Conservation (phyloP, 192 early-diverging fungal genomes). For the Chytriomyces sp. region DNA sequence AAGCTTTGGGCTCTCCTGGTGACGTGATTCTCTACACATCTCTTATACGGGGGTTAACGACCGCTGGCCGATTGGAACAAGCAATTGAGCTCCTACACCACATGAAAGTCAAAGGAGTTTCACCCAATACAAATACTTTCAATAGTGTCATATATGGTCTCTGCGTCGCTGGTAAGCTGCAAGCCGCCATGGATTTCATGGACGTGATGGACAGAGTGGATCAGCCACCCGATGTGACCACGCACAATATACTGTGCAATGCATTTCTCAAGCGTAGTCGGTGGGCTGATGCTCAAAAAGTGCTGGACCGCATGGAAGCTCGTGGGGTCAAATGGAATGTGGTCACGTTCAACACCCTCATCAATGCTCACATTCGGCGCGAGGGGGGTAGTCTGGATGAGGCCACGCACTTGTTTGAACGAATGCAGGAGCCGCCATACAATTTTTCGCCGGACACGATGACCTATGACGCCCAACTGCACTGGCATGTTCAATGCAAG, state of each 20-base stretch:
- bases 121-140: conserved; percentile 12
- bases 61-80: conserved; percentile 3
- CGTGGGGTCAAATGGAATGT: conserved; percentile 7
- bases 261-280: conserved; percentile 5
- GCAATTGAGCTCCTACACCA: conserved; percentile 16
- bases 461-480: conserved; percentile 13
- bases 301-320: conserved; percentile 5
- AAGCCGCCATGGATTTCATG: conserved; percentile 3
- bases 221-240: conserved; percentile 8
- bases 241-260: conserved; percentile 20
- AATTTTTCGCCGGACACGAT: not conserved
- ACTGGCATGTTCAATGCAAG: not conserved
- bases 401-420: conserved; percentile 14
- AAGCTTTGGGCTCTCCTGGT: not conserved
- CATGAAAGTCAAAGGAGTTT: conserved; percentile 13
- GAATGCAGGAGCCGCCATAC: conserved; percentile 28
- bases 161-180: not conserved
- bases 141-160: conserved; percentile 15
- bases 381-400: conserved; percentile 27
- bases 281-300: conserved; percentile 17
- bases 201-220: conserved; percentile 5
- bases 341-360: conserved; percentile 24
- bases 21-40: conserved; percentile 10
- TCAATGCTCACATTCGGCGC: conserved; percentile 22
- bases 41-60: conserved; percentile 2